Conservation (phyloP, 768 basidiomycete species). For the Auricularia heimuer region DNA sequence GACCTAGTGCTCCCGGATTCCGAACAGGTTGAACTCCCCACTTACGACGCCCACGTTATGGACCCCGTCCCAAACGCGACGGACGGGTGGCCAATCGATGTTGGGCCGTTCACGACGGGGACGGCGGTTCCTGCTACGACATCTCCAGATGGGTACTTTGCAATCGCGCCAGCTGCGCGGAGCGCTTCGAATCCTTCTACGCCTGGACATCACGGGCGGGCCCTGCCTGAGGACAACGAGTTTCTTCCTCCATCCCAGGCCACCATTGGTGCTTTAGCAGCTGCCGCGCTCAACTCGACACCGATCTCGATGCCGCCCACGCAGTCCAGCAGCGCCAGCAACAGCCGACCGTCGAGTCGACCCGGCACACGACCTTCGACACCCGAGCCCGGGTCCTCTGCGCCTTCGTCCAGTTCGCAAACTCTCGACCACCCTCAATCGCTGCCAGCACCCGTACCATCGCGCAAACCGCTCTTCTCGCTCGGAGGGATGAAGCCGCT, state of each 20-base stretch:
- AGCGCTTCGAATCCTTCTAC: not conserved
- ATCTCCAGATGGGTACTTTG: not conserved
- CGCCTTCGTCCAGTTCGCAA: constrained; percentile 2
- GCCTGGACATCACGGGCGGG: not conserved
- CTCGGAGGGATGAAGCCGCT: constrained; percentile 1
- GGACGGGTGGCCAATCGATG: constrained; percentile 6
- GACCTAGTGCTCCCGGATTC: constrained; percentile 33
- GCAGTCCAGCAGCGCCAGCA: constrained; percentile 4
- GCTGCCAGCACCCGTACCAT: not conserved
- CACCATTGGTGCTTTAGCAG: not conserved
- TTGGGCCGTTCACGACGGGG: not conserved
- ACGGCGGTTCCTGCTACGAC: not conserved
- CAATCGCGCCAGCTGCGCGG: not conserved
- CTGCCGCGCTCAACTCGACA: constrained; percentile 1
- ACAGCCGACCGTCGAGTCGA: not conserved
- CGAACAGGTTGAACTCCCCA: constrained; percentile 70
- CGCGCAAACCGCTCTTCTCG: constrained; percentile 5
- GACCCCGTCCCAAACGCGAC: constrained; percentile 57
- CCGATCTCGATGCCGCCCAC: constrained; percentile 10
- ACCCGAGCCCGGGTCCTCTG: constrained; percentile 1
- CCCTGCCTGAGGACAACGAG: not conserved
- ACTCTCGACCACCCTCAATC: not conserved
- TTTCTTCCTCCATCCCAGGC: not conserved
- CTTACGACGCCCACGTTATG: constrained; percentile 80
- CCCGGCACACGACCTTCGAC: constrained; percentile 2